Base-by-base conservation (phyloP, 371 early-diverging fungal genomes). In the Smittium culicis region DNA sequence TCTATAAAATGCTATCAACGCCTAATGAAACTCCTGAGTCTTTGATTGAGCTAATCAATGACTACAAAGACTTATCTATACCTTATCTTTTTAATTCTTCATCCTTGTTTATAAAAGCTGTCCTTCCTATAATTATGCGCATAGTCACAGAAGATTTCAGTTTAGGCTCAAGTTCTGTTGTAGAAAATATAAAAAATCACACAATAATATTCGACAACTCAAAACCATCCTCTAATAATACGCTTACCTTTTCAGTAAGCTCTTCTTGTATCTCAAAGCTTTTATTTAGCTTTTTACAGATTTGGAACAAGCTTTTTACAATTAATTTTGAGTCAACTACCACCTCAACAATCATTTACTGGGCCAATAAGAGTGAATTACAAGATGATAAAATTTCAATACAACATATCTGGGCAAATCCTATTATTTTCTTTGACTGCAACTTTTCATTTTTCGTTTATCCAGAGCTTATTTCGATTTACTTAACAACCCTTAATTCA, bases 391-490 rank as follows among this genome's bases (percentile, higher is more conserved):
- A 45, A 45, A 55, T 73, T 25, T 58, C 67, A 8, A 59, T 73
- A n/a, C 77, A 78, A 56, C 80, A 82, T 32, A 58, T 82, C 17
- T 74, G 79, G 69, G 67, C 77, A 35, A 75, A 81, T 31, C 83
- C 83, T 20, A 67, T 81, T 54, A 66, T 72, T 25, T 25, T 81
- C 16, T 79, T 82, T 54, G 76, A 74, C 34, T 72, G 76, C 61
- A 72, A 80, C 61, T 31, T 68, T 32, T 68, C 73, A 24, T 68
- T 81, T 20, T 78, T 81, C 60, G 62, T 63, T 20, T 69, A 71
- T 34, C 71, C 78, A 0, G 69, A 69, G 28, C 68, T 81, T 30
- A 72, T 73, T n/a, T 67, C 68, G 28, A 69, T 82, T 0, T 75
- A 77, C 63, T 68, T 82, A 61, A 71, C 73, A 62, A 74, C 78